phyloP scores from a whole-genome alignment of 495 filamentous ascomycete species.

The Aspergillus mulundensis region DNA sequence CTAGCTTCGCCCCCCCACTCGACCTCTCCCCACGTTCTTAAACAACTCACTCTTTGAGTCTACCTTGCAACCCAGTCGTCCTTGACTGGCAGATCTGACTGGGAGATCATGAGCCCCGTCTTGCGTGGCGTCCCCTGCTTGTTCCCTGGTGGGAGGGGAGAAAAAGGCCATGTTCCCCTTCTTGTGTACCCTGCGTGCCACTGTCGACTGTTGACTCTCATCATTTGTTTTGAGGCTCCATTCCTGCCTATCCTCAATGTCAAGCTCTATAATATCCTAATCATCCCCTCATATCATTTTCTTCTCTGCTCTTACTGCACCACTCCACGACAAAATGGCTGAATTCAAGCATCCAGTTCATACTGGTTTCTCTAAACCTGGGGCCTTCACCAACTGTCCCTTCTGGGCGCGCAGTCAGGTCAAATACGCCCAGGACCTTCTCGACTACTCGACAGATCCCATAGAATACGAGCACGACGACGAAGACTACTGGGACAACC shows the following conservation, averaged over 20 bases:
- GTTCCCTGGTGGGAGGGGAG: neutral
- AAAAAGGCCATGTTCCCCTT: slow-evolving; percentile 8
- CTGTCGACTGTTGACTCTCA: slow-evolving; percentile 6
- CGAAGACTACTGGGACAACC: slow-evolving; percentile 44
- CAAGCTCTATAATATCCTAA: neutral
- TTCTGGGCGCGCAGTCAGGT: slow-evolving; percentile 40
- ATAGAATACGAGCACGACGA: slow-evolving; percentile 48
- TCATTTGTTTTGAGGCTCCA: neutral
- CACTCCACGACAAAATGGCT: slow-evolving; percentile 20
- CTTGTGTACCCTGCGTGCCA: slow-evolving; percentile 15
- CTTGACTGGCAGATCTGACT: slow-evolving; percentile 5
- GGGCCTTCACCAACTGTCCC: slow-evolving; percentile 22
- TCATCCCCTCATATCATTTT: neutral
- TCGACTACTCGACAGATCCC: slow-evolving; percentile 40
- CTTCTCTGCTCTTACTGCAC: neutral
- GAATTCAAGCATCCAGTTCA: slow-evolving; percentile 24
- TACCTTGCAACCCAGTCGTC: neutral
- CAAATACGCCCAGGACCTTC: slow-evolving; percentile 39
- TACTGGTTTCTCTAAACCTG: slow-evolving; percentile 11
- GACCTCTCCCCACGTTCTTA: slow-evolving; percentile 12
- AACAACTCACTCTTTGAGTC: neutral
- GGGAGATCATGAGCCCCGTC: slow-evolving; percentile 9
- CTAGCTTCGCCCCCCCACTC: slow-evolving; percentile 8
- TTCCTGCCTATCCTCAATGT: neutral
- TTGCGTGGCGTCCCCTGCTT: slow-evolving; percentile 5